A percentile compares a stretch with the other conserved stretches of the same genome.
Evolutionary conservation across 139 green algal species (phyloP).

Genomic region (Gonium pectorale): DNA sequence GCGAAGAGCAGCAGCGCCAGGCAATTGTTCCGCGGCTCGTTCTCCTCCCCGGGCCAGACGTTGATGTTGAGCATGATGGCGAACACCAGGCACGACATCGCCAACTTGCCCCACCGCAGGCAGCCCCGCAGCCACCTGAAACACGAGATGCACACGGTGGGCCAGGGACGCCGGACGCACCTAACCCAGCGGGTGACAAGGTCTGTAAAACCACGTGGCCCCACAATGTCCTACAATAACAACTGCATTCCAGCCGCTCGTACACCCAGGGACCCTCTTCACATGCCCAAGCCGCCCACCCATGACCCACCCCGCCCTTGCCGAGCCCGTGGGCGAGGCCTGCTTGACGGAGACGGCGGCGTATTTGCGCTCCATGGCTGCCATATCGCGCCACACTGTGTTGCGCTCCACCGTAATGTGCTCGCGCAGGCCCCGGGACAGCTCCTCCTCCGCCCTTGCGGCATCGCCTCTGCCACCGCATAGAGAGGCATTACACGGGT

Average conservation of each 20-base stretch:
- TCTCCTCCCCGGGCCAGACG: conserved; percentile 33
- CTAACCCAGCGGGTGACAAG: no score
- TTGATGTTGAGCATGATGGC: conserved; percentile 51
- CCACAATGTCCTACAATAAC: no score
- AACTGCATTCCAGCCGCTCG: no score
- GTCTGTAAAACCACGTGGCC: no score
- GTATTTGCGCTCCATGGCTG: conserved; percentile 66
- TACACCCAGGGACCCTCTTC: no score
- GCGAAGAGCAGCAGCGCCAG: conserved; percentile 75
- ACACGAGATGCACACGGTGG: no score
- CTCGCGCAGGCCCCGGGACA: conserved; percentile 49
- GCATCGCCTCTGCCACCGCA: conserved; percentile 46
- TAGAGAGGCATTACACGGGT: no score
- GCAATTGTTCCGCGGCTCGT: conserved; percentile 66
- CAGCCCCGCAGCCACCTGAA: conserved; percentile 20
- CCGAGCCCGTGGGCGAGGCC: neutral
- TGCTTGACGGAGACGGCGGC: conserved; percentile 38
- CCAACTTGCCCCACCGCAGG: conserved; percentile 30
- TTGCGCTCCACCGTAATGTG: conserved; percentile 69
- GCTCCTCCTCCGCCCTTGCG: conserved; percentile 24
- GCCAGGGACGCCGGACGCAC: no score
- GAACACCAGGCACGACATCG: conserved; percentile 46
- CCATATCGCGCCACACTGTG: conserved; percentile 77
- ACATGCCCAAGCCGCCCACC: no score
- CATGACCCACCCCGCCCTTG: no score